A percentile compares a stretch with the other conserved stretches of the same genome.
These are phyloP conservation scores for Solanum medicagineum DNA, from an alignment of 257 asterid genomes.

Conservation along the genomic window DNA sequence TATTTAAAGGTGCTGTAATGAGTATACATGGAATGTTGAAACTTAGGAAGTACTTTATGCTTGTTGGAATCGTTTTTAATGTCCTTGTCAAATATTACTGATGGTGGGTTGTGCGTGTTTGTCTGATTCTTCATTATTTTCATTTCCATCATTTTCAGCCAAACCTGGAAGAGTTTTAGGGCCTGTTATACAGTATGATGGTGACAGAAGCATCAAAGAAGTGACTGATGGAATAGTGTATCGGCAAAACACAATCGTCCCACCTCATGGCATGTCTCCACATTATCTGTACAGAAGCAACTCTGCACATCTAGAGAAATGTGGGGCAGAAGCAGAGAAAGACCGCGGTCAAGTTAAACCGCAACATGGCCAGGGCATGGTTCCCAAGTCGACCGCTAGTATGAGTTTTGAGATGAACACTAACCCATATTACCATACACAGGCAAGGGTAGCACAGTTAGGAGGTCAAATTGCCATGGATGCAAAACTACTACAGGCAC, in stretches of 20 bases:
- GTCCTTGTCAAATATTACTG: background rate
- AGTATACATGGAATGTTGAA: background rate
- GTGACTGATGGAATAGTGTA: constrained; percentile 15
- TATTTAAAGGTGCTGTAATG: background rate
- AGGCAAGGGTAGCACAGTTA: constrained; percentile 31
- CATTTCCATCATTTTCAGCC: constrained; percentile 18
- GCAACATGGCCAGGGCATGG: constrained; percentile 13
- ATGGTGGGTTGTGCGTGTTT: background rate
- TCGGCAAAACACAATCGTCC: constrained; percentile 21
- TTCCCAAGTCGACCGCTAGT: constrained; percentile 2
- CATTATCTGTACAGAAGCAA: constrained; percentile 22
- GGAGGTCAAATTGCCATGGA: constrained; percentile 44
- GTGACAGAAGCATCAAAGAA: background rate
- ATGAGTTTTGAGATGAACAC: constrained; percentile 23
- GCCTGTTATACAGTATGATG: constrained; percentile 43
- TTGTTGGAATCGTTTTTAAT: background rate
- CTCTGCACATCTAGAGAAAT: constrained; percentile 30
- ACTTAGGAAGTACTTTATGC: background rate
- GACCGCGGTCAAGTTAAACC: constrained; percentile 29
- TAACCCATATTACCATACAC: constrained; percentile 41
- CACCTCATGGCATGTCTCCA: constrained; percentile 34
- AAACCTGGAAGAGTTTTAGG: constrained; percentile 49
- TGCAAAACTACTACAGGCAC: constrained; percentile 64
- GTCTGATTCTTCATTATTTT: background rate
- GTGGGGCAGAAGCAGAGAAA: constrained; percentile 11